Evolutionary conservation across 2,329 filamentous ascomycete genomes (phyloP).

Genomic region (Trematosphaeria pertusa): DNA sequence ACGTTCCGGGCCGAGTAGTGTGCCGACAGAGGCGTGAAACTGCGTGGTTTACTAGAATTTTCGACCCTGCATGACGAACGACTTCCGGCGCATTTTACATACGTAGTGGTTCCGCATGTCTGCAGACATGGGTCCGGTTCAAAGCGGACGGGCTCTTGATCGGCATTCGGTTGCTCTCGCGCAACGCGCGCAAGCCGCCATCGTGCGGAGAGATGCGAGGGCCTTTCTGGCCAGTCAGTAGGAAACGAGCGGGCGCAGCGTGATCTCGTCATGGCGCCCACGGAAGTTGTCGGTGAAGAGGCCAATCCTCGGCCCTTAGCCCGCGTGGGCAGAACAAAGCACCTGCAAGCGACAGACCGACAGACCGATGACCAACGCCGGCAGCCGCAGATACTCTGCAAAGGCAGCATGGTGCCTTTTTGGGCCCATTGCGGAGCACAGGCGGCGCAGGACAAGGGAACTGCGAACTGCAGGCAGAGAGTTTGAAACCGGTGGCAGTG

Average conservation of each 20-base stretch:
- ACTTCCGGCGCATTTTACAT: slow-evolving; percentile 32
- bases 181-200: slow-evolving; percentile 36
- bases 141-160: slow-evolving; percentile 33
- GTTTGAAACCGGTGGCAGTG: slow-evolving; percentile 38
- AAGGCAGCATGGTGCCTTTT: slow-evolving; percentile 11
- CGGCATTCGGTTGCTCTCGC: slow-evolving; percentile 29
- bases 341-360: slow-evolving; percentile 25
- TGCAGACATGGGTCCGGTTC: slow-evolving; percentile 33
- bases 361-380: slow-evolving; percentile 5
- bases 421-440: slow-evolving; percentile 7
- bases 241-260: slow-evolving; percentile 13
- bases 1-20: too few relatives aligned
- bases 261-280: slow-evolving; percentile 25
- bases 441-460: slow-evolving; percentile 23
- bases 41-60: slow-evolving; percentile 5
- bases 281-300: slow-evolving; percentile 42
- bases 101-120: slow-evolving; percentile 39
- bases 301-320: slow-evolving; percentile 14
- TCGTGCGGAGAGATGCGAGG: slow-evolving; percentile 20
- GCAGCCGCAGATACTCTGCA: slow-evolving; percentile 18
- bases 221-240: slow-evolving; percentile 4
- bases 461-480: too few relatives aligned
- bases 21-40: too few relatives aligned
- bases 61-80: slow-evolving; percentile 40
- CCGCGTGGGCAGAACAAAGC: slow-evolving; percentile 34